Base-by-base conservation (phyloP, 2,329 filamentous ascomycete species). In the Onygenales sp. region DNA sequence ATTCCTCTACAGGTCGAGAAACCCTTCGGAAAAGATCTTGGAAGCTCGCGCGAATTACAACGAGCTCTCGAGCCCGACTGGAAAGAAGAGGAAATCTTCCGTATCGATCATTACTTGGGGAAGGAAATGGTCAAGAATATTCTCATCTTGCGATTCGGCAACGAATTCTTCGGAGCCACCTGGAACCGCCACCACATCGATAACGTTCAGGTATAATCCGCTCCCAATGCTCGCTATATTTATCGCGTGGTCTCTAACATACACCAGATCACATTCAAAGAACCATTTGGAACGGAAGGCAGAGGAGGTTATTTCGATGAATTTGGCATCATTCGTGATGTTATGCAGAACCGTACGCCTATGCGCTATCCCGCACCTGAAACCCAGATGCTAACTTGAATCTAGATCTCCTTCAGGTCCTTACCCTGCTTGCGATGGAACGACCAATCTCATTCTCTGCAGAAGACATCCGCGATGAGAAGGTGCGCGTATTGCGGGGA, bases 101-200 rank as follows among this genome's bases (percentile, higher is more conserved):
- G 93, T 68, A 98, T 98, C 66, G 93, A 98, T 72, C 93, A 98
- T 77, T 98, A 98, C 74, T 83, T 98, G 47, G 94, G 94, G 65
- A 98, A 98, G 81, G 93, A 98, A 76, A 98, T 98, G 93, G 93
- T 98, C 66, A 98, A 98, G 84, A 98, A 98, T 76, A 94, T 98
- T 62, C 81, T 98, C 61, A 96, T 98, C 63, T 82, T 98, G 61
- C 84, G 94, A 69, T 98, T 98, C 69, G 94, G 93, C 64, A 98
- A 98, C 78, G 91, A 95, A 62, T 98, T 98, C 81, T 88, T 98
- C 64, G 91, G 91, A 61, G 92, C 93, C 43, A 98, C 92, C 55
- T 98, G 93, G 93, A 98, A 97, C 79, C 84, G 93, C 62, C 91
- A 96, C 73, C 92, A 97, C 79, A 98, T 98, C 76, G 93, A 97